Base-by-base conservation (phyloP, 192 early-diverging fungal species). In the Umbelopsis vinacea region DNA sequence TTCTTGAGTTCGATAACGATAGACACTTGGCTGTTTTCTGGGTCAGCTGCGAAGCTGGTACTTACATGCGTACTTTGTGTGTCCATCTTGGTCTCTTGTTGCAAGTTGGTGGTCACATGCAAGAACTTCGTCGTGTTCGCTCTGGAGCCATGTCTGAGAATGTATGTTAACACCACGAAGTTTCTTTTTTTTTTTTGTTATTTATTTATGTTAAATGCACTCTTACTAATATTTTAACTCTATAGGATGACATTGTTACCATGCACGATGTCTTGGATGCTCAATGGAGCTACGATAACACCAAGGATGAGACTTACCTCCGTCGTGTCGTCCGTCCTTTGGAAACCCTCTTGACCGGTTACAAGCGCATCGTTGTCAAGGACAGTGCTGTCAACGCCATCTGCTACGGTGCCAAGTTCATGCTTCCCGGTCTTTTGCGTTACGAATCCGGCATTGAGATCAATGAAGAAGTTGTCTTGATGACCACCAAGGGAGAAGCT, bases 401-500 rank as follows among this genome's bases (percentile, higher is more conserved):
- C 75, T 99, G 97, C 90, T 99, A 99, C 77, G 97, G 97, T 71
- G 97, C 97, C 77, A 97, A 98, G 88, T 81, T 98, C 55, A 98
- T 99, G 97, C 88, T 99, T 67, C 97, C 97, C 23, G 97, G 97
- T 79, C 90, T 98, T 22, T 85, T 99, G 66, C 92, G 96, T 35
- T 99, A 94, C 74, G 96, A 98, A 83, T 92, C 92, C 70, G 96
- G 91, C 50, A 91, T 99, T 77, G 97, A 99, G 80, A 76, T 98
- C 76, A 88, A 96, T 81, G 96, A 99, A 79, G 97, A 99, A 84
- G 89, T 99, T 52, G 95, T 99, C 24, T 84, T 99, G 74, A 99
- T 99, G 94, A 95, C 97, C 50, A 99, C 97, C 80, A 99, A 99
- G 90, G 97, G 97, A 71, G 97, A 99, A 79, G 97, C 97, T 43